Base-by-base conservation (phyloP, 106 monocot genomes). In the Chionographis japonica region DNA sequence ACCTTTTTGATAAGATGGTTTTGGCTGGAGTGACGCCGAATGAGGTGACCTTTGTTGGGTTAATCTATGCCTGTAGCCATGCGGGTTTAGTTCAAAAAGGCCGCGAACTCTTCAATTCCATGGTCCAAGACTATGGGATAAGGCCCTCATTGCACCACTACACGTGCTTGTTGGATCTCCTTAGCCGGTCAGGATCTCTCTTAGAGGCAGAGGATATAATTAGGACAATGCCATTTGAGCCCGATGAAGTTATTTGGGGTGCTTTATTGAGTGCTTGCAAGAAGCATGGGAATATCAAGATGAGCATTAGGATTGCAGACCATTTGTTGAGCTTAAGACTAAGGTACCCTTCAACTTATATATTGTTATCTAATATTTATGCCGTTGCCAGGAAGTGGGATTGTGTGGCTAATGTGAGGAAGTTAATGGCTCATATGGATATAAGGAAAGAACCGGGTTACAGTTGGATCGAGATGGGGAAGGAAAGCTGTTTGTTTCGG, bases 31-130 rank as follows among this genome's bases (percentile, higher is more conserved):
- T 78, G 42, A 81, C 57, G 62, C 95, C 95, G 2, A 97, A 97
- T 54, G 89, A 84, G 71, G 89, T 83, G 50, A 97, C 97, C 12
- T 97, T 97, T 58, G 68, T 85, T 0, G 92, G 86, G 8, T 50
- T 97, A 65, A 59, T 97, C 4, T 80, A 92, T 54, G 92, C 92
- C 38, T 97, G 97, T 50, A 89, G 97, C 60, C 97, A 97, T 74
- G 80, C 74, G 0, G 89, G 92, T 38, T 62, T 92, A 50, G 89
- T 97, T 67, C 72, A 77, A 39, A 82, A 77, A 51, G 92, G 97
- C 0, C 72, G 83, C 5, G 55, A 72, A 13, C 67, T 97, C 19
- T 92, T 97, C 27, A 53, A 87, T 59, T 92, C 87, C 19, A 97
- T 97, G 95, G 69, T 63, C 37, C 17, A 52, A 6, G 84, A 84